Conservation (phyloP, 2,329 filamentous ascomycete genomes). For the Ceratocystis alfenasii region DNA sequence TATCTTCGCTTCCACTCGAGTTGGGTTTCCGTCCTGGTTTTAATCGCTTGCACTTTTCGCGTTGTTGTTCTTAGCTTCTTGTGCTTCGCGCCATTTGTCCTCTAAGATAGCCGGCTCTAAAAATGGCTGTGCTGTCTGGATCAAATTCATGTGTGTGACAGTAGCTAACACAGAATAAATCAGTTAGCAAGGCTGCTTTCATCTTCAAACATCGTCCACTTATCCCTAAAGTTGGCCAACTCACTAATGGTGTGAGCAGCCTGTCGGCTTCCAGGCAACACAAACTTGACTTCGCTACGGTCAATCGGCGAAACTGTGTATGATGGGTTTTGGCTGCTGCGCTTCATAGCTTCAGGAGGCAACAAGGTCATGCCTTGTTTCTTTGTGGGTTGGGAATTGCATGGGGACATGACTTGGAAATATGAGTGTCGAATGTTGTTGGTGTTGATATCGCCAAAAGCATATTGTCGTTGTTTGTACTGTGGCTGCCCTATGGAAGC, state of each 20-base stretch:
- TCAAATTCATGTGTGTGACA: neutral
- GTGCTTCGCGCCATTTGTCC: conserved; percentile 23
- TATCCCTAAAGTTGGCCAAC: neutral
- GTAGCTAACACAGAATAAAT: neutral
- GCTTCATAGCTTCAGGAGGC: neutral
- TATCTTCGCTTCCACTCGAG: neutral
- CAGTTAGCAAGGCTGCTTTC: neutral
- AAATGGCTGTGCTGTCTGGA: conserved; percentile 29
- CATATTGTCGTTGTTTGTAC: neutral
- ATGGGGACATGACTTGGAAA: neutral
- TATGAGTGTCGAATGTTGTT: neutral
- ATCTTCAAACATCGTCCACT: neutral
- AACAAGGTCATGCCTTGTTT: neutral
- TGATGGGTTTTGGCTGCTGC: neutral
- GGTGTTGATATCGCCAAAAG: neutral
- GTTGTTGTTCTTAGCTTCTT: conserved; percentile 4
- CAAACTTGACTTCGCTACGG: conserved; percentile 17
- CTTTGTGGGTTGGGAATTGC: neutral
- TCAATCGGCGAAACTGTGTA: neutral
- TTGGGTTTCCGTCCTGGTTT: neutral
- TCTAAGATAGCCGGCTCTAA: conserved; percentile 28
- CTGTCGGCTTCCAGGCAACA: conserved; percentile 17
- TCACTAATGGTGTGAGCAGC: conserved; percentile 3
- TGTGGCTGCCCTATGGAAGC: neutral
- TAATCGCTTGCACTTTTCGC: neutral